phyloP scores from a whole-genome alignment of 257 asterid genomes.

The Ajuga chamaepitys region DNA sequence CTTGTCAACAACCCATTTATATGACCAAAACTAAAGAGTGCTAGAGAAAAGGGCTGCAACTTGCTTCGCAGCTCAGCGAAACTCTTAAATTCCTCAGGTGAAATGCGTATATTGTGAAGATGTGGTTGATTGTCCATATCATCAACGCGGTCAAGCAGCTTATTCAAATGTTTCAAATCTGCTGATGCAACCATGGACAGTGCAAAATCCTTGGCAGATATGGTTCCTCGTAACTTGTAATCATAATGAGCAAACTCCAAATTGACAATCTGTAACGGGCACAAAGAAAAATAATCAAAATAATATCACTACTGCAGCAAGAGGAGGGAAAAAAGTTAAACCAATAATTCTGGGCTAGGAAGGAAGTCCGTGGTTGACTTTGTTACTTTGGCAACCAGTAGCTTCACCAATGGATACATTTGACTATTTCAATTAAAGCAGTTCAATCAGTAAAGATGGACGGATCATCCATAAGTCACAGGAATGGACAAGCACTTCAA shows the following conservation, averaged over 20 bases:
- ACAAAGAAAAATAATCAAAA: neutral
- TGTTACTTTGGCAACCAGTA: neutral
- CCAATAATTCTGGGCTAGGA: neutral
- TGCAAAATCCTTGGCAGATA: constrained; percentile 85
- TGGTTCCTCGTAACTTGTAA: constrained; percentile 63
- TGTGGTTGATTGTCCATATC: constrained; percentile 45
- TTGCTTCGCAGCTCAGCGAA: constrained; percentile 65
- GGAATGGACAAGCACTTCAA: neutral
- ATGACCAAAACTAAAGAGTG: constrained; percentile 71
- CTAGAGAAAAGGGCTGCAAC: constrained; percentile 72
- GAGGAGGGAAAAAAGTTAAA: neutral
- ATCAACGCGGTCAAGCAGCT: constrained; percentile 66
- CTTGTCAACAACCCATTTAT: constrained; percentile 64
- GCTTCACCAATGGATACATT: no score
- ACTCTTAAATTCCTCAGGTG: constrained; percentile 66
- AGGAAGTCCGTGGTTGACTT: neutral
- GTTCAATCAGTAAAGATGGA: neutral
- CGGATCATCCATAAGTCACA: neutral
- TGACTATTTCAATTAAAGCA: neutral
- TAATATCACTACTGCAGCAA: neutral
- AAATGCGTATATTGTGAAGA: constrained; percentile 36
- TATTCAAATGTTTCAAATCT: constrained; percentile 61
- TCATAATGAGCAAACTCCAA: constrained; percentile 90
- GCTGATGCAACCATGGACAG: constrained; percentile 89
- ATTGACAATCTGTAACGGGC: constrained; percentile 43